Base-by-base conservation (phyloP, 345 rosid species). In the Hypericum androsaemum region DNA sequence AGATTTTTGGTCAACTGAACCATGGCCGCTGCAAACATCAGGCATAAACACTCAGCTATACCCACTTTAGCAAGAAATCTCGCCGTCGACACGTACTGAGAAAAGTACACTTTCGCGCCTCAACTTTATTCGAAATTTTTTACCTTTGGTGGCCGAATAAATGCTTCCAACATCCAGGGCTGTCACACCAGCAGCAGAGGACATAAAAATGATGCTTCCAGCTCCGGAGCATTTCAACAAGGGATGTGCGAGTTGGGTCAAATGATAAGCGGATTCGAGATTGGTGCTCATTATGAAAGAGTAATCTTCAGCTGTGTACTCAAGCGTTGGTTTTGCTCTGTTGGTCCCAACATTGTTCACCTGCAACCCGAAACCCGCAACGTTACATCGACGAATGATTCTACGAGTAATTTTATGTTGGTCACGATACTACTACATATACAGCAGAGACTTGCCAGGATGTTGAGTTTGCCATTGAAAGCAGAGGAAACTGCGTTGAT, bases 181-280 rank as follows among this genome's bases (percentile, higher is more conserved):
- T 37, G 58, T 28, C 7, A 77, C 28, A 17, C 94, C 95, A 6
- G 61, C 84, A 37, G 88, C 95, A 37, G 98, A 92, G 49, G 98
- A 88, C 55, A 83, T 87, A 77, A 81, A 87, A 39, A 92, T 84
- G 55, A 85, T 70, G 79, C 73, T 85, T 53, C 94, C 98, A 0
- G 40, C 69, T 7, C 94, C 88, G 32, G 98, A 85, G 47, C 82
- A 78, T 71, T 92, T 92, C 11, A 92, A 55, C 65, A 92, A 84
- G 54, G 95, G 96, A 66, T 92, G 83, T 7, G 82, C 74, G 41
- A 92, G 69, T 73, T 92, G 94, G 72, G 84, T 74, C 14, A 88
- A 43, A 72, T 64, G 41, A 17, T 9, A 64, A 43, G 35, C 15
- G 0, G 68, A 45, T 32, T 57, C 68, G 41, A 64, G 52, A 39